Evolutionary conservation across 2,329 filamentous ascomycete species (phyloP), one percentile per base, ranked within the genome.

Genomic region (Paracoccidioides lutzii): DNA sequence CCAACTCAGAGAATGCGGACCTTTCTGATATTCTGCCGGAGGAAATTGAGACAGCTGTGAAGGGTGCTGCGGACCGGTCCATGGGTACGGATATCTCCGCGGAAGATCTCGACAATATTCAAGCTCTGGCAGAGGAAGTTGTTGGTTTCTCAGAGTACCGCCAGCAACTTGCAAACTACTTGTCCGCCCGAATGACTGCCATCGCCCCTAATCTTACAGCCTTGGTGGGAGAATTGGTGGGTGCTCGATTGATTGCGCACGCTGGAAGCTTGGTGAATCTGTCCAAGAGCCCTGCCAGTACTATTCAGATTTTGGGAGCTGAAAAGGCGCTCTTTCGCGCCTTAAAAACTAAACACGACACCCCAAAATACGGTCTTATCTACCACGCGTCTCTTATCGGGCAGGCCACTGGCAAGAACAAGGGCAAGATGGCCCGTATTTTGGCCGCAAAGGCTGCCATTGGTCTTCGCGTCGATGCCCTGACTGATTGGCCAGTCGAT

Each of bases 251-350:
- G 54, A 96, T 98, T 64, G 88, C 93, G 50, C 93, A 98, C 71
- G 85, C 90, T 58, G 93, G 93, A 64, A 96, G 90, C 58, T 81
- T 98, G 64, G 86, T 94, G 80, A 95, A 86, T 76, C 81, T 98
- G 52, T 90, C 93, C 70, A 97, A 97, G 81, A 87, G 87, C 64
- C 90, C 93, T 58, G 90, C 88, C 74, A 93, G 87, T 66, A 98
- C 93, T 60, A 89, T 98, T 63, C 93, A 98, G 79, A 96, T 98
- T 67, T 83, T 97, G 56, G 93, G 93, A 78, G 93, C 93, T 58
- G 93, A 98, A 78, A 98, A 98, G 81, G 93, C 93, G 6, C 83
- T 98, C 46, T 98, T 98, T 85, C 85, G 93, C 67, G 93, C 93
- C 22, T 80, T 98, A 61, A 98, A 98, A 82, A 98, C 93, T 52